A percentile compares a stretch with the other conserved stretches of the same genome.
Conservation (phyloP, 805 yeast genomes). For the Saccharomycopsis guyanensis region DNA sequence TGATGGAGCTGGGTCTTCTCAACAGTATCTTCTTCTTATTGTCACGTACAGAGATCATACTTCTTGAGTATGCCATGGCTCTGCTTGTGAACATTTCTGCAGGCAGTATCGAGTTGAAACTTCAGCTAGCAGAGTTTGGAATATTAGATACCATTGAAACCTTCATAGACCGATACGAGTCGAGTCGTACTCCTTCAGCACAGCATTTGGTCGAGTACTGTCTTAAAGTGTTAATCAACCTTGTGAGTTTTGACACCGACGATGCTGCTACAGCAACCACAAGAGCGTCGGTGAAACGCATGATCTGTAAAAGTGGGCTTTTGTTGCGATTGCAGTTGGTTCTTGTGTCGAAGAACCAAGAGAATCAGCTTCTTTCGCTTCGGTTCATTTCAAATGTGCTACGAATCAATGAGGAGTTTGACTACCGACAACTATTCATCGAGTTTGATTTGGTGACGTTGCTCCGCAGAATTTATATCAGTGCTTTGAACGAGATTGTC, state of each 20-base stretch:
- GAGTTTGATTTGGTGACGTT: conserved; percentile 1
- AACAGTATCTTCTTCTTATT: not conserved
- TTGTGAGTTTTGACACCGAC: not conserved
- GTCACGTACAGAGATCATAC: not conserved
- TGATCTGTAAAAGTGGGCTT: not conserved
- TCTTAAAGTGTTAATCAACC: conserved; percentile 1
- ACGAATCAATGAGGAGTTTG: not conserved
- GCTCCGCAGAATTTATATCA: not conserved
- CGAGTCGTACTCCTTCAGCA: not conserved
- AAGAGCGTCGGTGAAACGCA: not conserved
- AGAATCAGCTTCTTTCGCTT: not conserved
- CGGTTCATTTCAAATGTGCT: not conserved
- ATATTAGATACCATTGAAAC: not conserved
- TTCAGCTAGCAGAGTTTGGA: conserved; percentile 4
- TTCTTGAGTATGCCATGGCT: conserved; percentile 3
- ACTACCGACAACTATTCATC: not conserved
- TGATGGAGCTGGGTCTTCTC: not conserved
- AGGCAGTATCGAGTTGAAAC: not conserved
- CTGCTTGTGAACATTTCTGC: conserved; percentile 3
- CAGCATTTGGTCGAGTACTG: not conserved
- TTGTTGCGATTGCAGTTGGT: not conserved
- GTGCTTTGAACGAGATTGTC: not conserved
- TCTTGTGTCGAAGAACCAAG: not conserved
- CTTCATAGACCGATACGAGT: not conserved
- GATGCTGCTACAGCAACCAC: no score